Evolutionary conservation across 2,329 filamentous ascomycete genomes (phyloP).

Genomic region (Botrytis sinoallii): DNA sequence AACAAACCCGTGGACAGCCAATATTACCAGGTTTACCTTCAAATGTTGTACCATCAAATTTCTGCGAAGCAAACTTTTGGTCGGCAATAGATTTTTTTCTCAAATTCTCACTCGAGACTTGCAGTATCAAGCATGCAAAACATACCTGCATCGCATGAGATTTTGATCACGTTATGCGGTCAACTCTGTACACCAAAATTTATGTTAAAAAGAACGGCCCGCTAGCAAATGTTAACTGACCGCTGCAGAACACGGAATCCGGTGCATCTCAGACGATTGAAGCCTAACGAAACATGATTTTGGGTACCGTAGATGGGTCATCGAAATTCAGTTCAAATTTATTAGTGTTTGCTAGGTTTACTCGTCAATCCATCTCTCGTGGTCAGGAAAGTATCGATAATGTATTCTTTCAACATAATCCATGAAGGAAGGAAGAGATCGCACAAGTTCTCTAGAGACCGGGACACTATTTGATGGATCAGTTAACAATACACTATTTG

Average conservation of each 20-base stretch:
- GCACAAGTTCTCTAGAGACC: slow-evolving; percentile 45
- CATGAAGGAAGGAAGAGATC: slow-evolving; percentile 46
- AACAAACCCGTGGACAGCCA: background rate
- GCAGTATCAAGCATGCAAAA: slow-evolving; percentile 32
- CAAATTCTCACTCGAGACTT: background rate
- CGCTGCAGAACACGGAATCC: slow-evolving; percentile 19
- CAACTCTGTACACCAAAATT: slow-evolving; percentile 30
- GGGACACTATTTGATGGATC: slow-evolving; percentile 42
- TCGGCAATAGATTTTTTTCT: no score
- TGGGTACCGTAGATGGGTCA: background rate
- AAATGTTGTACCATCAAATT: background rate
- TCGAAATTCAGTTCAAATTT: background rate
- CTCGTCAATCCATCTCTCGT: slow-evolving; percentile 40
- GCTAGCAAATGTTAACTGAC: slow-evolving; percentile 27
- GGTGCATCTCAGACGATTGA: slow-evolving; percentile 13
- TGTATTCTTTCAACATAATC: slow-evolving; percentile 59
- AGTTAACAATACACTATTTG: background rate
- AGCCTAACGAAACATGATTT: background rate
- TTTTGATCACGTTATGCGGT: slow-evolving; percentile 36
- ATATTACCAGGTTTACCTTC: no score
- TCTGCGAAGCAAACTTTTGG: background rate
- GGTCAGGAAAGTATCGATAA: slow-evolving; percentile 55
- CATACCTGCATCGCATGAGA: slow-evolving; percentile 35
- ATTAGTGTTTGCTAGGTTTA: background rate
- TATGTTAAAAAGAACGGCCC: slow-evolving; percentile 32